Evolutionary conservation across 164 flowering plant genomes (phyloP), one percentile per base, ranked within the genome.

Genomic region (Vitis amurensis): DNA sequence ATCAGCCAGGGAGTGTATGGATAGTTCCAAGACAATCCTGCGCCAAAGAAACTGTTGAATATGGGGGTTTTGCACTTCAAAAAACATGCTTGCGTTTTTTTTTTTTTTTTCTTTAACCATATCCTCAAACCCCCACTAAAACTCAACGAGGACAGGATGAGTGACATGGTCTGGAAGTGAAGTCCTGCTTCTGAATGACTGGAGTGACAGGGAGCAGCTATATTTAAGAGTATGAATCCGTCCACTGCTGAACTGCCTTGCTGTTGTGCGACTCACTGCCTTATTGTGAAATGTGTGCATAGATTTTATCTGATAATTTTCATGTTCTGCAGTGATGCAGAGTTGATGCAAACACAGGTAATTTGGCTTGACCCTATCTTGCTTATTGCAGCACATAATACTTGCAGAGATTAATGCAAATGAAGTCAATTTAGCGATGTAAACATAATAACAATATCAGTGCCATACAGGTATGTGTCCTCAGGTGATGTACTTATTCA

Each of bases 11-110:
- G 58, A 61, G 70, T 61, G 73, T 79, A 81, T 86, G 86, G 85
- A 82, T 79, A 80, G 76, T 74, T 88, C n/a, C 90, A 83, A 76
- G 88, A 77, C 63, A 84, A 84, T 86, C 99, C 99, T 94, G 98
- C 97, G 91, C 70, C 93, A 92, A 92, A 92, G 87, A 92, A 92
- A 85, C 79, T 79, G 67, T 81, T 91, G 95, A 91, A 91, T 84
- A 79, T 71, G 81, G 90, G 83, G 91, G 84, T 71, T 85, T 76
- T 79, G 82, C 74, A 75, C 81, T 71, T 73, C 55, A 83, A 76
- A 80, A 83, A 63, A 73, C 61, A 75, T 27, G 52, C 44, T 37
- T 37, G 44, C 44, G 2, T 23, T 23, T 23, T 37, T 37, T 56
- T 31, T n/a, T n/a, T 62, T 60, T 71, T 76, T 68, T 44, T 66